Conservation (phyloP, 371 early-diverging fungal species). For the Syncephalastrum contaminatum region DNA sequence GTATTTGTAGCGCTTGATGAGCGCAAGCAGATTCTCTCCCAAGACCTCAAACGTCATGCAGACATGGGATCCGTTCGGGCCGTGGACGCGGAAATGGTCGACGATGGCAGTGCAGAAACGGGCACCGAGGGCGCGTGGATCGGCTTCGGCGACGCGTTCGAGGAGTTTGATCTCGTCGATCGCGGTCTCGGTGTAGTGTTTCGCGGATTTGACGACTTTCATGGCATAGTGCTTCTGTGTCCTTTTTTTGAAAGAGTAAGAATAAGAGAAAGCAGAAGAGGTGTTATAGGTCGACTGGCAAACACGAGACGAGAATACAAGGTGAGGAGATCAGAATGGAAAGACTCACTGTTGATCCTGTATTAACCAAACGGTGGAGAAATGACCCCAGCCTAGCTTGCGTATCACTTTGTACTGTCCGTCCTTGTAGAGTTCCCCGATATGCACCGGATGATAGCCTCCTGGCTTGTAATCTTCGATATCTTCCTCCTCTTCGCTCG, state of each 20-base stretch:
- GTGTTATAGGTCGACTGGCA: background rate
- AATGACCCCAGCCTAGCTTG: conserved; percentile 99
- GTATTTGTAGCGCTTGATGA: conserved; percentile 76
- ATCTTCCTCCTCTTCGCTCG: conserved; percentile 80
- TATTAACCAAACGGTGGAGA: conserved; percentile 98
- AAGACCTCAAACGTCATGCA: conserved; percentile 98
- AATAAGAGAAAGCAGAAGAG: background rate
- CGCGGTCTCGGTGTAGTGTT: conserved; percentile 95
- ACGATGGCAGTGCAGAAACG: conserved; percentile 78
- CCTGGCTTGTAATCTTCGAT: conserved; percentile 88
- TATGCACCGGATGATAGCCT: conserved; percentile 92
- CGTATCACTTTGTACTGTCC: conserved; percentile 82
- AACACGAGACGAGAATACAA: background rate
- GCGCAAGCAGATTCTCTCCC: conserved; percentile 89
- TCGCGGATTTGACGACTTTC: conserved; percentile 95
- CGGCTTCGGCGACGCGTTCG: conserved; percentile 71
- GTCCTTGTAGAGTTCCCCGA: conserved; percentile 83
- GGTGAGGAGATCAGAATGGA: background rate
- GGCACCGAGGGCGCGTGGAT: conserved; percentile 58
- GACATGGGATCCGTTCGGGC: conserved; percentile 92
- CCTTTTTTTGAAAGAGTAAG: conserved; percentile 28
- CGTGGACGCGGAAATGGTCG: conserved; percentile 87
- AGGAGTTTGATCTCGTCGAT: conserved; percentile 93
- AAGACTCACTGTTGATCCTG: conserved; percentile 67
- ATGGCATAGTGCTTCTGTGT: conserved; percentile 85